phyloP scores from a whole-genome alignment of 192 early-diverging fungal species.

The Entophlyctis luteolus region DNA sequence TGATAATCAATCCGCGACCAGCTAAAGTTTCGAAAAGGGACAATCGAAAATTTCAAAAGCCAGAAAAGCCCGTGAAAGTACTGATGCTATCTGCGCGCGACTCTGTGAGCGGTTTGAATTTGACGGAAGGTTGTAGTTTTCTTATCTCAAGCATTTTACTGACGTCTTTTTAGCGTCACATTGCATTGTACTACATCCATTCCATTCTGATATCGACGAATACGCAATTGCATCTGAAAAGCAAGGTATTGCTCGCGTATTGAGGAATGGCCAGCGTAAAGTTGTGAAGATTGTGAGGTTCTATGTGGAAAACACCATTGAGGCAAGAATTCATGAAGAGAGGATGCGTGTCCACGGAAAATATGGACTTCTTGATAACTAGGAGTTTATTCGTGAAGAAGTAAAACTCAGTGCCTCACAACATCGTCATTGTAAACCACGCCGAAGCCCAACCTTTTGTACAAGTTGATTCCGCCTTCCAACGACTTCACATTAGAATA shows the following conservation, averaged over 20 bases:
- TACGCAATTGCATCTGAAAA: constrained; percentile 25
- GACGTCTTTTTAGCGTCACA: constrained; percentile 8
- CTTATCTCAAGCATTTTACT: too few species aligned
- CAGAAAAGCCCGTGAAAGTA: constrained; percentile 13
- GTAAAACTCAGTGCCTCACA: too few species aligned
- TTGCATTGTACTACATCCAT: constrained; percentile 27
- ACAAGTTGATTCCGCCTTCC: too few species aligned
- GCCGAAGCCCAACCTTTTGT: too few species aligned
- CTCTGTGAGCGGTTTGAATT: constrained; percentile 28
- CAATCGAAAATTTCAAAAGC: background rate
- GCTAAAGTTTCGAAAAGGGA: background rate
- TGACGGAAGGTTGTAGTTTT: constrained; percentile 34
- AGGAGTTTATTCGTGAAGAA: too few species aligned
- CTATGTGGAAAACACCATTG: constrained; percentile 15
- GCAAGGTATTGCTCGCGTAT: constrained; percentile 18
- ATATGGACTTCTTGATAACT: too few species aligned
- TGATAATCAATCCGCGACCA: background rate
- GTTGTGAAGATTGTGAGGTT: constrained; percentile 23
- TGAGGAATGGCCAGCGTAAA: constrained; percentile 25
- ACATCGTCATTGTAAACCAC: too few species aligned
- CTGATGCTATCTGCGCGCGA: constrained; percentile 25
- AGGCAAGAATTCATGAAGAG: constrained; percentile 9
- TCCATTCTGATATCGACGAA: constrained; percentile 16
- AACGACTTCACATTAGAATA: constrained; percentile 49
- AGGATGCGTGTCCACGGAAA: too few species aligned